Conservation (phyloP, 805 yeast genomes). For the Nakazawaea holstii region DNA sequence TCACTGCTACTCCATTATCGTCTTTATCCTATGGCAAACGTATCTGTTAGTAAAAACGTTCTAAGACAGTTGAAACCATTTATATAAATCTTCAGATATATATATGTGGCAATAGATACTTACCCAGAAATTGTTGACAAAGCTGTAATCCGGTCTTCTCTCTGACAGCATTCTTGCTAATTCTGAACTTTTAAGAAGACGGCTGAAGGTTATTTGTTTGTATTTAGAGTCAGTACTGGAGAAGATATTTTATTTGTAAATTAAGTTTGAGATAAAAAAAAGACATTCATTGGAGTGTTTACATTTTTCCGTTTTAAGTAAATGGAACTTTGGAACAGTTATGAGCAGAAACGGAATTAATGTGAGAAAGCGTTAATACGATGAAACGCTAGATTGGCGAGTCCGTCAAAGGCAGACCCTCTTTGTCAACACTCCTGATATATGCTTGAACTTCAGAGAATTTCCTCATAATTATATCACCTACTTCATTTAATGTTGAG, state of each 20-base stretch:
- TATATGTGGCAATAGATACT: slow-evolving; percentile 8
- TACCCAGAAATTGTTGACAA: slow-evolving; percentile 47
- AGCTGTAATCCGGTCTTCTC: slow-evolving; percentile 18
- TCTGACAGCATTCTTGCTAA: neutral
- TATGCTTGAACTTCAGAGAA: too few species aligned
- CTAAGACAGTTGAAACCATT: too few species aligned
- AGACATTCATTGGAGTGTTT: neutral
- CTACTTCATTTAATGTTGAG: too few species aligned
- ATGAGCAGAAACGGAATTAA: too few species aligned
- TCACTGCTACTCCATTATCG: slow-evolving; percentile 50
- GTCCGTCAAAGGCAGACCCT: too few species aligned
- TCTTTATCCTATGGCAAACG: slow-evolving; percentile 44
- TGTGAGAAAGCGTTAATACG: too few species aligned
- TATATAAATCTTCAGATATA: slow-evolving; percentile 18
- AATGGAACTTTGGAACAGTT: neutral
- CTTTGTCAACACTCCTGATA: too few species aligned
- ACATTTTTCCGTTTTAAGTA: slow-evolving; percentile 8
- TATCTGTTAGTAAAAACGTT: too few species aligned
- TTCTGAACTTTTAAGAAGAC: neutral
- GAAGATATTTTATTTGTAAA: neutral
- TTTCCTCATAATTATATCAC: too few species aligned
- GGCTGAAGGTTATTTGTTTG: too few species aligned
- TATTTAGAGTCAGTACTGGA: too few species aligned
- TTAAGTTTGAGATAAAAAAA: neutral
- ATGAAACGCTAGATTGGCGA: too few species aligned